Evolutionary conservation across 495 filamentous ascomycete genomes (phyloP).

Genomic region (Hypoxylon rickii): DNA sequence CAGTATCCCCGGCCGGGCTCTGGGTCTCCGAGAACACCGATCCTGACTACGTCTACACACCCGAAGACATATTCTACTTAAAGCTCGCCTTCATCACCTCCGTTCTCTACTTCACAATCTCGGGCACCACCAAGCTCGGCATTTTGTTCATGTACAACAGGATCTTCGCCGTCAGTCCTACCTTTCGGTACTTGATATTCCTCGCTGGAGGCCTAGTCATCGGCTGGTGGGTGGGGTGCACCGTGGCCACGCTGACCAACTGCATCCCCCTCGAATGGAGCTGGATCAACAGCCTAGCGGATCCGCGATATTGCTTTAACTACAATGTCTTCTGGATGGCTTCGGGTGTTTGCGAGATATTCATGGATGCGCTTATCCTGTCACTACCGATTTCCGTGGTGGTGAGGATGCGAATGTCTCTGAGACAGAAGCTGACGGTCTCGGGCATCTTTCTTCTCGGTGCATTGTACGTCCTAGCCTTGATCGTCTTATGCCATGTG

Average conservation of each 20-base stretch:
- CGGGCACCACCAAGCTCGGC: slow-evolving; percentile 40
- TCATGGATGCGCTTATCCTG: slow-evolving; percentile 40
- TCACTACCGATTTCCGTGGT: slow-evolving; percentile 38
- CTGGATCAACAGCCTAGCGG: background rate
- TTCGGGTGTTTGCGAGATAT: slow-evolving; percentile 36
- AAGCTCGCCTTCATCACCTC: slow-evolving; percentile 31
- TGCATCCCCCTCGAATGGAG: background rate
- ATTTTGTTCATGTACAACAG: slow-evolving; percentile 45
- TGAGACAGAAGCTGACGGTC: slow-evolving; percentile 28
- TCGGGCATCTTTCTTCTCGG: slow-evolving; percentile 42
- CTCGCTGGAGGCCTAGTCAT: slow-evolving; percentile 13
- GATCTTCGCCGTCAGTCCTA: slow-evolving; percentile 36
- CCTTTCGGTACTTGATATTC: slow-evolving; percentile 24
- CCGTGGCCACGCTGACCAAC: slow-evolving; percentile 10
- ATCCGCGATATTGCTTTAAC: slow-evolving; percentile 33
- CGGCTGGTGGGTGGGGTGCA: slow-evolving; percentile 28
- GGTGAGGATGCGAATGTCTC: slow-evolving; percentile 31
- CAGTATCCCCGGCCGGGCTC: slow-evolving; percentile 12
- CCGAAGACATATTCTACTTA: slow-evolving; percentile 57
- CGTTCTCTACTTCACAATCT: slow-evolving; percentile 41
- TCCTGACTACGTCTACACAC: slow-evolving; percentile 44
- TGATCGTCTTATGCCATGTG: too few species aligned
- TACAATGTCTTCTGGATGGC: slow-evolving; percentile 36
- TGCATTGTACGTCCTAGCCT: slow-evolving; percentile 29
- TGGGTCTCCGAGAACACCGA: slow-evolving; percentile 24